These are phyloP conservation scores for Populus tomentosa DNA, from an alignment of 441 rosid genomes.

Conservation along the genomic window DNA sequence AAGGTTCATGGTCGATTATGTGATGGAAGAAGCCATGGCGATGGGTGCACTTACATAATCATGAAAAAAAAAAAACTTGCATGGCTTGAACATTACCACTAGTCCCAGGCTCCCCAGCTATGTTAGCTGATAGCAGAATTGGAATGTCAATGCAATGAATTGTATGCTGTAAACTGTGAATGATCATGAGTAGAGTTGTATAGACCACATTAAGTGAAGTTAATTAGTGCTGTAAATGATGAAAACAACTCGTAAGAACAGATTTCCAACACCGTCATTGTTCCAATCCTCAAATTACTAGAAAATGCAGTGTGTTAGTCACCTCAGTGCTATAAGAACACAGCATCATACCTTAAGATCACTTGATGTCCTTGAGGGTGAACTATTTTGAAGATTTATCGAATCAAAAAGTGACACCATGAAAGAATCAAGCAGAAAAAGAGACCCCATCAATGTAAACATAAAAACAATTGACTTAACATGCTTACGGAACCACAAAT, in stretches of 20 bases:
- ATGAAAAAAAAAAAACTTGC: neutral
- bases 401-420: slow-evolving; percentile 61
- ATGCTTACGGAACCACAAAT: slow-evolving; percentile 47
- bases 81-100: neutral
- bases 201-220: neutral
- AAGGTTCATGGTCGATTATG: neutral
- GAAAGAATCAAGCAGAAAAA: slow-evolving; percentile 60
- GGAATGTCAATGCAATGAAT: neutral
- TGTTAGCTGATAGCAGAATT: neutral
- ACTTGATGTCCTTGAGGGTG: slow-evolving; percentile 30
- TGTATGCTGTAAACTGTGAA: neutral
- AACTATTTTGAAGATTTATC: slow-evolving; percentile 31
- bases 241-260: neutral
- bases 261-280: neutral
- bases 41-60: too few relatives aligned
- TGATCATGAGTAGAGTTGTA: neutral
- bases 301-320: neutral
- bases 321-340: neutral
- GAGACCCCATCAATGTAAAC: slow-evolving; percentile 43
- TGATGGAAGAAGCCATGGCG: neutral
- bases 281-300: neutral
- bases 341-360: slow-evolving; percentile 42
- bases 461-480: slow-evolving; percentile 40
- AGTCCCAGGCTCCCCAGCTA: too few relatives aligned
- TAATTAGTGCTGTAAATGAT: neutral